Evolutionary conservation across 1,284 basidiomycete species (phyloP).

Genomic region (Microbotryum scabiosae): DNA sequence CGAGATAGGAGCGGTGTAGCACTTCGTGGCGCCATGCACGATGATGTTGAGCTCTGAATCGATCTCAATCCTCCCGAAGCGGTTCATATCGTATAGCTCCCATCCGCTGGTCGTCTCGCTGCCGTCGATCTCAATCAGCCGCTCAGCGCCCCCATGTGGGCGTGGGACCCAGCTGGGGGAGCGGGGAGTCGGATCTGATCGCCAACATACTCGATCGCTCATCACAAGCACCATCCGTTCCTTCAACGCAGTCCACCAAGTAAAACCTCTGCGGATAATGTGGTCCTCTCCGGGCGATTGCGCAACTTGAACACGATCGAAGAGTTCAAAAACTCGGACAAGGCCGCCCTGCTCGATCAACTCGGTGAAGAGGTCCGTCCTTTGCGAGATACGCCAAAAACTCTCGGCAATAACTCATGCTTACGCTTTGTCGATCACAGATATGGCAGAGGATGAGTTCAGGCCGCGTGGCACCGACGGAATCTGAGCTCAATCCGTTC

Average conservation of each 20-base stretch:
- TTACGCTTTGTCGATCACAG: not conserved
- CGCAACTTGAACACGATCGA: conserved; percentile 86
- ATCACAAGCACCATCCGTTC: no score
- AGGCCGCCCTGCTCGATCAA: conserved; percentile 60
- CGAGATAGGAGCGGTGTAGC: not conserved
- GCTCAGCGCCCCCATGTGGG: no score
- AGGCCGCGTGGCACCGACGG: no score
- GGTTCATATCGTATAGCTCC: not conserved
- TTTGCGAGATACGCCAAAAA: not conserved
- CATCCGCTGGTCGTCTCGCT: no score
- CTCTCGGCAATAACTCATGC: not conserved
- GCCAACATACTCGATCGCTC: no score
- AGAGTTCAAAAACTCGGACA: conserved; percentile 84
- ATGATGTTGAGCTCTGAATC: not conserved
- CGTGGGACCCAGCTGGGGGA: no score
- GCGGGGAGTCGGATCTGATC: no score
- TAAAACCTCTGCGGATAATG: conserved; percentile 7
- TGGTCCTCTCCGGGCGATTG: conserved; percentile 54
- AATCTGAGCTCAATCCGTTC: conserved; percentile 58
- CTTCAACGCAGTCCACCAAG: not conserved
- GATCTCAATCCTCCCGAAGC: not conserved
- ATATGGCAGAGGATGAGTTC: no score
- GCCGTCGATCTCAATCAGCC: no score
- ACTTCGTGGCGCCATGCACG: not conserved
- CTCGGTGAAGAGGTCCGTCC: conserved; percentile 20